Evolutionary conservation across 108 stramenopile genomes (phyloP), one percentile per base, ranked within the genome.

Genomic region (Cyclotella atomus): DNA sequence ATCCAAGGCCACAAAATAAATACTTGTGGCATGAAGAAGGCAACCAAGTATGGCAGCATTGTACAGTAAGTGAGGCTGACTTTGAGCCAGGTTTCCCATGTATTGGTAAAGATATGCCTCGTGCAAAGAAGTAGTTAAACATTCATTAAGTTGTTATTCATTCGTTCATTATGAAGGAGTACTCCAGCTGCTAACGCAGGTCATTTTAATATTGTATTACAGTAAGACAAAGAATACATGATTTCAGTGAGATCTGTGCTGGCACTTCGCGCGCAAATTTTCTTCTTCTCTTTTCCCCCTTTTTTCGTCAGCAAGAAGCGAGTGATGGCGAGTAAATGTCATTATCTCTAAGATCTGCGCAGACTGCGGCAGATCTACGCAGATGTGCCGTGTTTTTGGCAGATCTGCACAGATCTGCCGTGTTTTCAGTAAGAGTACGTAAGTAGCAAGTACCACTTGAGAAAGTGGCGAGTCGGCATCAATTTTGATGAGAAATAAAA

Each of bases 221-320:
- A 49, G 47, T 4, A 49, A n/a, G 16, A 49, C 9, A 17, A 49
- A n/a, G 10, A 17, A n/a, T n/a, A 4, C 4, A 4, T 9, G n/a
- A n/a, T n/a, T n/a, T 49, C 16, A n/a, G 10, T 49, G 47, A n/a
- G 10, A 49, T 4, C 9, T 49, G n/a, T 49, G 47, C 10, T 49
- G 9, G 47, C 16, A n/a, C 47, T 49, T 10, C 16, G 47, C 9
- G 47, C 9, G n/a, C 47, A n/a, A 49, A n/a, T 49, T 49, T 49
- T 49, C n/a, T 17, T 49, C n/a, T 49, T 49, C 47, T 49, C n/a
- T 49, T 49, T 49, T n/a, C 47, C n/a, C 47, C n/a, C n/a, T 49
- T 49, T 49, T 49, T n/a, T n/a, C n/a, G n/a, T n/a, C n/a, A n/a
- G n/a, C n/a, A n/a, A n/a, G n/a, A n/a, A n/a, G n/a, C n/a, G n/a